phyloP scores from a whole-genome alignment of 805 yeast genomes.

The Blastobotrys americana region DNA sequence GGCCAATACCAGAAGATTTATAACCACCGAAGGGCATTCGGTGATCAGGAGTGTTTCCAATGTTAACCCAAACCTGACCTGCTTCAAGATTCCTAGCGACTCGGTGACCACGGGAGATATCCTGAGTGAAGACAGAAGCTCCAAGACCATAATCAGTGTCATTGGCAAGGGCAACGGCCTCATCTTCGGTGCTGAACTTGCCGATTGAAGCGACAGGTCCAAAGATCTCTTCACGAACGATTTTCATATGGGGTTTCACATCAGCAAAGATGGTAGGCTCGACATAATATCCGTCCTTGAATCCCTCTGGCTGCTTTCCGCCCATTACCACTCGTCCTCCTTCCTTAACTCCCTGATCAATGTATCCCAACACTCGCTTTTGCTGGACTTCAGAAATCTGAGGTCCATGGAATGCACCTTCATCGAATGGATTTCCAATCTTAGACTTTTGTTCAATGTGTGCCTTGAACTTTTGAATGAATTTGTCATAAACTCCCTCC shows the following conservation, averaged over 20 bases:
- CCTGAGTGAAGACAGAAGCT: slow-evolving; percentile 68
- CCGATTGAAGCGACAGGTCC: slow-evolving; percentile 77
- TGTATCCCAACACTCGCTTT: slow-evolving; percentile 64
- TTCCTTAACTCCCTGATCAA: slow-evolving; percentile 67
- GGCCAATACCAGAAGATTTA: slow-evolving; percentile 71
- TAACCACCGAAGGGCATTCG: slow-evolving; percentile 77
- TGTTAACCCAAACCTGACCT: slow-evolving; percentile 65
- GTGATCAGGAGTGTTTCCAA: slow-evolving; percentile 57
- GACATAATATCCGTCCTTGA: slow-evolving; percentile 55
- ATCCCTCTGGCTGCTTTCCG: slow-evolving; percentile 44
- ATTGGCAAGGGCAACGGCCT: slow-evolving; percentile 64
- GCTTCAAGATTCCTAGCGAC: slow-evolving; percentile 55
- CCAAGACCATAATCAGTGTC: slow-evolving; percentile 73
- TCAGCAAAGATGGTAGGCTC: slow-evolving; percentile 73
- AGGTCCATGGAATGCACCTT: slow-evolving; percentile 76
- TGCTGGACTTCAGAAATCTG: slow-evolving; percentile 76
- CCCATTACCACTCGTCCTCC: slow-evolving; percentile 80
- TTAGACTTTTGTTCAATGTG: slow-evolving; percentile 46
- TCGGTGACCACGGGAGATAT: slow-evolving; percentile 57
- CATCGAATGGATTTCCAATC: slow-evolving; percentile 76
- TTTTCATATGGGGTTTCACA: slow-evolving; percentile 54
- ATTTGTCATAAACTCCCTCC: slow-evolving; percentile 70
- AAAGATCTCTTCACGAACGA: slow-evolving; percentile 75
- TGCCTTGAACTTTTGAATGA: slow-evolving; percentile 48
- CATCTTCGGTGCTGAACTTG: slow-evolving; percentile 58